phyloP scores from a whole-genome alignment of 129 eudicot species.

The Helianthus tuberosus region DNA sequence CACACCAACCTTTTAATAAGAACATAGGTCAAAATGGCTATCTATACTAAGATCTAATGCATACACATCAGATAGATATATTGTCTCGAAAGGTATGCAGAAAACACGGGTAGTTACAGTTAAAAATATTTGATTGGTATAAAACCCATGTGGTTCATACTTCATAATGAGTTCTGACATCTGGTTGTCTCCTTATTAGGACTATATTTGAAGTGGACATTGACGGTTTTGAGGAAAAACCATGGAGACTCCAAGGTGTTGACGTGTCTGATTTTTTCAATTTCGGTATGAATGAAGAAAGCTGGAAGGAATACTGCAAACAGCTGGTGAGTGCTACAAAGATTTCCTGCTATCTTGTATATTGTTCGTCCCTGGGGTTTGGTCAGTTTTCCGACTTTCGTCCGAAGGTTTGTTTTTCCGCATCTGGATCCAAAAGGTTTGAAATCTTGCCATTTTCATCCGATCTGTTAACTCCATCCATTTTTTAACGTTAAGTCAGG shows the following conservation, averaged over 20 bases:
- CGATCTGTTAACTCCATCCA: no score
- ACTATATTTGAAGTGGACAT: constrained; percentile 97
- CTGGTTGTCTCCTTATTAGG: constrained; percentile 53
- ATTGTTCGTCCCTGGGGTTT: background rate
- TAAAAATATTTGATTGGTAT: background rate
- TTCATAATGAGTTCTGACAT: constrained; percentile 7
- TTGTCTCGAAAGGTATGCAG: background rate
- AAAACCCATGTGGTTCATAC: background rate
- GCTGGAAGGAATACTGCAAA: constrained; percentile 95
- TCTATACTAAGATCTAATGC: background rate
- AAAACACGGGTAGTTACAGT: background rate
- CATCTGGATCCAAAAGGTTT: no score
- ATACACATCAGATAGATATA: background rate
- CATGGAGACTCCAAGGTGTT: constrained; percentile 80
- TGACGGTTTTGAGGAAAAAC: constrained; percentile 94
- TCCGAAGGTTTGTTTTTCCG: no score
- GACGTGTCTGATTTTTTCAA: constrained; percentile 90
- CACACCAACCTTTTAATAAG: background rate
- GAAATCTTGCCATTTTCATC: no score
- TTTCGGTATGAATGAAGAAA: constrained; percentile 89
- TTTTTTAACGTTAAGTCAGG: no score
- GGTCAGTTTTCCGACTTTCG: no score
- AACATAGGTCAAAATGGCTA: background rate
- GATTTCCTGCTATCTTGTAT: background rate
- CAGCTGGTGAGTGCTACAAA: constrained; percentile 68